Percentiles rank a stretch among this genome's conserved stretches.
Evolutionary conservation across 129 eudicot species (phyloP).

Genomic region (Daucus carota): DH1_v3.0 NC_030382.2:16537001-16537500

Average conservation of each 20-base stretch:
- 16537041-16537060: neutral
- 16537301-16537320: neutral
- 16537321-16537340: neutral
- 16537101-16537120: neutral
- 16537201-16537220: too few species aligned
- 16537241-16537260: neutral
- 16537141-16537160: neutral
- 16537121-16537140: neutral
- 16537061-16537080: too few species aligned
- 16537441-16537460: neutral
- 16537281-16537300: neutral
- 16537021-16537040: neutral
- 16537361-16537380: neutral
- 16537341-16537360: neutral
- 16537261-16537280: too few species aligned
- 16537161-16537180: neutral
- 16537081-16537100: neutral
- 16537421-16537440: neutral
- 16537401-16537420: neutral
- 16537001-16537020: neutral
- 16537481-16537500: too few species aligned
- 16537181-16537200: too few species aligned
- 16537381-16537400: neutral
- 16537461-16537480: neutral
- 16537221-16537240: neutral